Base-by-base conservation (phyloP, 805 yeast genomes). In the Barnettozyma sucrosica region DNA sequence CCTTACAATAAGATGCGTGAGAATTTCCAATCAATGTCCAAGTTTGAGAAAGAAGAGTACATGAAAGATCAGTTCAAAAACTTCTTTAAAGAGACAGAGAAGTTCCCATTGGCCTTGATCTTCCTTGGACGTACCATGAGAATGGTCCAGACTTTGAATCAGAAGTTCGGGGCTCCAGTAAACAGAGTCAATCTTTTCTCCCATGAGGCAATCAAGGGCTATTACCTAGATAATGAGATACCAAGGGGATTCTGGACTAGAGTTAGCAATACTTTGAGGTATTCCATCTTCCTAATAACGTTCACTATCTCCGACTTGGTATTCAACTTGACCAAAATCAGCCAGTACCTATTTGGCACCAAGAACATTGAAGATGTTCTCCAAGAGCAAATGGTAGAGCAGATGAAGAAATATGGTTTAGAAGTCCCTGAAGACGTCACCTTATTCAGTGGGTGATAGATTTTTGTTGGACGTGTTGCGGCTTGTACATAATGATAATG, bases 121-220 rank as follows among this genome's bases (percentile, higher is more conserved):
- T 85, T 85, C 55, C 65, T 86, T 7, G 79, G 84, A 46, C 67
- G 92, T 56, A 73, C 86, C 10, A 82, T 84, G 84, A 69, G 90
- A 50, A 84, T 85, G 69, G 74, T 86, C 44, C 92, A 85, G 60
- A 81, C 80, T 21, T 64, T 83, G 52, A 85, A 86, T 61, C 79
- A 78, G 53, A 67, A 67, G 32, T 77, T 76, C 59, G 87, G 83
- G 4, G 77, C 88, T 14, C 92, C 90, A 0, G 83, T 84, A n/a
- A 85, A 85, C 61, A 70, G 93, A 48, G 66, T 85, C 54, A 81
- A 80, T 49, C 59, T 82, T 25, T 68, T 85, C 46, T 85, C 86
- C 0, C 64, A 68, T 14, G 80, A 78, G 55, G 87, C 88, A 0
- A 57, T 61, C 13, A 54, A 47, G n/a, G 63, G 63, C 3, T 59